Base-by-base conservation (phyloP, 768 basidiomycete species). In the Xerocomus potaroensis region DNA sequence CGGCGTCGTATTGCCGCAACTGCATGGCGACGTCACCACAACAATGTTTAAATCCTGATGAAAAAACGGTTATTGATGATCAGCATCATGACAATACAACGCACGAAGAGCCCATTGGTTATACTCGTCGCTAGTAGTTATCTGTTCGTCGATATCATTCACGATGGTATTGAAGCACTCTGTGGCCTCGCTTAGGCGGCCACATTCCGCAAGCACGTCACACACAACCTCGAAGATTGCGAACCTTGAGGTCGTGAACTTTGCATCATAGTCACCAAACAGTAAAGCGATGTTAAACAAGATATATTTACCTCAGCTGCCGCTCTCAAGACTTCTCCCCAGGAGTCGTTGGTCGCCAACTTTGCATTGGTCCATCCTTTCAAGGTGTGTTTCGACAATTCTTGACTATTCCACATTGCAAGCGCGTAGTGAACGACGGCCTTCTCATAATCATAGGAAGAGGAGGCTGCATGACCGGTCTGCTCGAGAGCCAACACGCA, bases 21-120 rank as follows among this genome's bases (percentile, higher is more conserved):
- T 18, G 14, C 41, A 51, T 43, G 14, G 50, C 50, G 31, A 22
- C 24, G 23, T 51, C 50, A 12, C 41, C 50, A 40, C 46, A 48
- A 8, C 35, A 16, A 6, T 51, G 24, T 16, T 33, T 43, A 21
- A 48, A 48, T 15, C 9, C 47, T 48, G 18, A 30, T 15, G 9
- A 21, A 32, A 18, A 30, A 8, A 15, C 9, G 16, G 24, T 27
- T 8, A 21, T n/a, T 9, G 24, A 27, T 5, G 6, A n/a, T 26
- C 8, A n/a, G 32, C 24, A 5, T 3, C 10, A 19, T 8, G 8
- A 5, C 14, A 15, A 27, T 27, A 21, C 11, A 10, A 30, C 31
- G 32, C 14, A 47, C 45, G 31, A 9, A 33, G 30, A 6, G 37
- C 24, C 45, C 45, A 47, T 5, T 8, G 27, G 4, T 18, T 4